These are phyloP conservation scores for Raphanus hybrid DNA, from an alignment of 441 rosid genomes.

Conservation along the genomic window DNA sequence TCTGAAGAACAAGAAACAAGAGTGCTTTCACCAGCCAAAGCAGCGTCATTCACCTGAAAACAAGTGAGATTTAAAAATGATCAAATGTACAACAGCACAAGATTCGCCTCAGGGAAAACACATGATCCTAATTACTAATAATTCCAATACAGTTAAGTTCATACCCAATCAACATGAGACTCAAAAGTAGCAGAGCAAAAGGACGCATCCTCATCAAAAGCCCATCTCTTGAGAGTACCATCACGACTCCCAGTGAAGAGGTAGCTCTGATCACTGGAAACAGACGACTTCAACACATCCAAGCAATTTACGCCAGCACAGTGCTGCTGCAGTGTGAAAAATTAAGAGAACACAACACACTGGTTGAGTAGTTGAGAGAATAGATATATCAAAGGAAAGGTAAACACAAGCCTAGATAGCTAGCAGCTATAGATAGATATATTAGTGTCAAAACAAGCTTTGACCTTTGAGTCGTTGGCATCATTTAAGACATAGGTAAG, in stretches of 20 bases:
- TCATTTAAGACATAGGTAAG: slow-evolving; percentile 89
- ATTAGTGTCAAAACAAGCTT: slow-evolving; percentile 3
- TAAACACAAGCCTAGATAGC: neutral
- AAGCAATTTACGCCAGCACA: slow-evolving; percentile 96
- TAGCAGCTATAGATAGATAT: neutral
- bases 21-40: slow-evolving; percentile 79
- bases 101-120: slow-evolving; percentile 18
- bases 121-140: slow-evolving; percentile 4
- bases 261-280: slow-evolving; percentile 56
- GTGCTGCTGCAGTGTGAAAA: slow-evolving; percentile 85
- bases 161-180: slow-evolving; percentile 99
- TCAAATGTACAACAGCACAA: slow-evolving; percentile 14
- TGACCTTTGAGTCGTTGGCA: slow-evolving; percentile 82
- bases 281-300: slow-evolving; percentile 67
- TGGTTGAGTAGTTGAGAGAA: slow-evolving; percentile 9
- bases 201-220: slow-evolving; percentile 68
- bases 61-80: slow-evolving; percentile 13
- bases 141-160: slow-evolving; percentile 6
- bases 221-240: slow-evolving; percentile 98
- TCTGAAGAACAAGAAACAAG: slow-evolving; percentile 99
- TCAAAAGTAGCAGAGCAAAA: slow-evolving; percentile 94
- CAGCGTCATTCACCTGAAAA: slow-evolving; percentile 90
- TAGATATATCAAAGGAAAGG: neutral
- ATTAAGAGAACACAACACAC: slow-evolving; percentile 31
- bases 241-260: slow-evolving; percentile 99